Percentiles rank a stretch among this genome's conserved stretches.
Conservation (phyloP, 169 alveolate genomes). For the Eimeria maxima region DNA sequence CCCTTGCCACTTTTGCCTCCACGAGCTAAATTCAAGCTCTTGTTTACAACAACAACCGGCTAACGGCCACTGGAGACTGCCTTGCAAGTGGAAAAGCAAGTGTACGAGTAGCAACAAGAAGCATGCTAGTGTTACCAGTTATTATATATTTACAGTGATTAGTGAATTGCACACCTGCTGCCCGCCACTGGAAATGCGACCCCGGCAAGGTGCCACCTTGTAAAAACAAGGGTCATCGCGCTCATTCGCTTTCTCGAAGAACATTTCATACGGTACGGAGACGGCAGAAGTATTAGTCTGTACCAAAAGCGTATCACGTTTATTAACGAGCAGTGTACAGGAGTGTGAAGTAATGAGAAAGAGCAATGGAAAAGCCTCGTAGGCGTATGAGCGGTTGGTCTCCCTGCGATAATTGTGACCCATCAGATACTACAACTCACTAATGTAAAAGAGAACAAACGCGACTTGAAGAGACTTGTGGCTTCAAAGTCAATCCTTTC, state of each 20-base stretch:
- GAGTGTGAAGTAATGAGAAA: neutral
- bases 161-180: constrained; percentile 42
- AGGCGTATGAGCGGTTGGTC: neutral
- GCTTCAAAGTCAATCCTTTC: constrained; percentile 92
- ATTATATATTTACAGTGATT: neutral
- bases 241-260: constrained; percentile 82
- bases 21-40: neutral
- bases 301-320: neutral
- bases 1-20: neutral
- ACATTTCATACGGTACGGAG: constrained; percentile 91
- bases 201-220: constrained; percentile 52
- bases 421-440: constrained; percentile 84
- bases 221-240: constrained; percentile 77
- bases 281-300: constrained; percentile 89
- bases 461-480: constrained; percentile 95
- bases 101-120: neutral
- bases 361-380: neutral
- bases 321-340: neutral
- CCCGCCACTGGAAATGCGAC: constrained; percentile 57
- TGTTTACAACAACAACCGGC: neutral
- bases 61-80: neutral
- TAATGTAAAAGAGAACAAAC: constrained; percentile 91
- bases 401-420: neutral
- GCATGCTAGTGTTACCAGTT: neutral
- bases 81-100: neutral